Evolutionary conservation across 2,329 filamentous ascomycete species (phyloP), one percentile per base, ranked within the genome.

Genomic region (Tothia fuscella): DNA sequence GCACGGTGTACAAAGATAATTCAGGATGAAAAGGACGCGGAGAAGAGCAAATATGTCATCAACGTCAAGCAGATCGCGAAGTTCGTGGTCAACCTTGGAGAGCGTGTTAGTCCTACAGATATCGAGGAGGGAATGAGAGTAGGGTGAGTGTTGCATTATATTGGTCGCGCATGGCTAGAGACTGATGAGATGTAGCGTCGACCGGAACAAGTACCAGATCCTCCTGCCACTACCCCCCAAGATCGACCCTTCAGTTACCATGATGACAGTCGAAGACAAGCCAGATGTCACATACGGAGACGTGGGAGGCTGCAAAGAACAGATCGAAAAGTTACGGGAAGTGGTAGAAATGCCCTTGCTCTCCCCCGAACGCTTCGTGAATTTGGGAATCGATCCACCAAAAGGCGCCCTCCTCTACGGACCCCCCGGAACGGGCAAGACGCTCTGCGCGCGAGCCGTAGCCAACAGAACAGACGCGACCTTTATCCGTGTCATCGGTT

Each of bases 181-280:
- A 51, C 39, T 28, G 33, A 46, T 13, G 13, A n/a, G 20, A 34
- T 34, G 21, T 46, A 75, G 77, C 59, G 91, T 98, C 60, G 91
- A 98, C 64, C 76, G 91, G 44, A 96, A 93, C 71, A 98, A 98
- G 72, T 98, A 98, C 66, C 91, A 98, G 67, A 98, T 98, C 56
- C 79, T 98, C 63, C 74, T 98, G 36, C 91, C 91, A 26, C 69
- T 98, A 42, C 91, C 91, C 32, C 91, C 91, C 26, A 98, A 96
- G 74, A 98, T 98, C 68, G 91, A 98, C 58, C 89, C 91, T 41
- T 94, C 85, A 53, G 91, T 98, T 51, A 98, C 91, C 29, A 98
- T 98, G 91, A 98, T 98, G 91, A 96, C 91, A 38, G 91, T 98
- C 49, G 91, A 98, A 70, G 91, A 98, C 68, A 98, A 98, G 72